Conservation (phyloP, 306 rosid genomes). For the Cucurbita moschata region DNA sequence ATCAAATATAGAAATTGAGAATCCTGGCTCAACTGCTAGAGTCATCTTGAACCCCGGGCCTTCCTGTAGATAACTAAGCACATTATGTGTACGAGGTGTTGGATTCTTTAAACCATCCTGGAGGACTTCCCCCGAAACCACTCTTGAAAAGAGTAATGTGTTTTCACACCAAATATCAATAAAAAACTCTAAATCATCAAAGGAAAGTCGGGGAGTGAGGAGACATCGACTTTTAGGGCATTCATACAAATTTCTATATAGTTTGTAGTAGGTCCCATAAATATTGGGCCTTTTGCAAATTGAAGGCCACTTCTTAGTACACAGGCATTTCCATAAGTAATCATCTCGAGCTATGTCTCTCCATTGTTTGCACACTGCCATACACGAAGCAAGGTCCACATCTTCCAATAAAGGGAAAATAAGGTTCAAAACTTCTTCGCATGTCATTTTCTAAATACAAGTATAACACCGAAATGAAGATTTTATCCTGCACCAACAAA, state of each 20-base stretch:
- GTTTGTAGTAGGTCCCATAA: constrained; percentile 40
- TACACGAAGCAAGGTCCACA: constrained; percentile 67
- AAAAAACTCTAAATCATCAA: constrained; percentile 78
- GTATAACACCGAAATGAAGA: not conserved
- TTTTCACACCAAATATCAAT: constrained; percentile 73
- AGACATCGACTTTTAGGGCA: too few relatives aligned
- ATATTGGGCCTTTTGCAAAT: constrained; percentile 60
- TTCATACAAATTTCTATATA: constrained; percentile 24
- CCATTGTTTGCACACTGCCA: constrained; percentile 81
- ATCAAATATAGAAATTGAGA: constrained; percentile 48
- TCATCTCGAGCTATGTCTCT: constrained; percentile 65
- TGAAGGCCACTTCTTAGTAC: constrained; percentile 93
- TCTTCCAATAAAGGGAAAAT: constrained; percentile 91
- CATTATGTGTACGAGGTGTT: constrained; percentile 36
- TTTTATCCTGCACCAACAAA: constrained; percentile 1
- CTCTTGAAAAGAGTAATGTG: constrained; percentile 57
- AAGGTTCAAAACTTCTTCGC: constrained; percentile 62
- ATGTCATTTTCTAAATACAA: constrained; percentile 29
- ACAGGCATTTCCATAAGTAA: constrained; percentile 80
- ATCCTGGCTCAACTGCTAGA: constrained; percentile 56
- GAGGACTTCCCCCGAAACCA: constrained; percentile 54
- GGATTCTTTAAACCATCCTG: constrained; percentile 35
- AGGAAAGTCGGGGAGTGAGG: constrained; percentile 58
- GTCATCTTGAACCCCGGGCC: constrained; percentile 72
- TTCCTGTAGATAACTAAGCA: constrained; percentile 46